Evolutionary conservation across 192 early-diverging fungal species (phyloP), one percentile per base, ranked within the genome.

Genomic region (Haplosporangium gracile): DNA sequence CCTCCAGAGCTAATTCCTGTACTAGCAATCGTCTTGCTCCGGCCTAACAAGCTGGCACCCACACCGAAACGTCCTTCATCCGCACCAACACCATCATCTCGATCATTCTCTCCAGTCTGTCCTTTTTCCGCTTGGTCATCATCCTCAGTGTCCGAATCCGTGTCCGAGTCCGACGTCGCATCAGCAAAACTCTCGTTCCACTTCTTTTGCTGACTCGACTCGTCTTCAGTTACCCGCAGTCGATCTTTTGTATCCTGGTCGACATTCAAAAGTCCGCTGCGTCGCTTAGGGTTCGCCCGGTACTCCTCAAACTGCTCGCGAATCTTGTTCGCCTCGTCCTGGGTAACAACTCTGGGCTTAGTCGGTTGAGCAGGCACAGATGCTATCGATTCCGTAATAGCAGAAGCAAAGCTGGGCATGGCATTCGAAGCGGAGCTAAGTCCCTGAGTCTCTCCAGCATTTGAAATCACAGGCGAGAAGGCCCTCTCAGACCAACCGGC

Each of bases 401-500:
- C 65, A 36, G 43, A 65, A 65, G 76, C 65, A 29, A 78, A 47
- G 15, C 70, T 68, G 3, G 60, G 24, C 65, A 83, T 51, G 24
- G 71, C 29, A 38, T 18, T 55, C 2, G 49, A 24, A 5, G 75
- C 9, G n/a, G 77, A 47, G 34, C 34, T 51, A 42, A 9, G 5
- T 8, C 29, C 60, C 4, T 49, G 53, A 38, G 15, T 24, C 8
- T 78, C 63, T 2, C 8, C 74, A 11, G 72, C 40, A 6, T 73
- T 85, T 6, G 75, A 65, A 8, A 86, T 42, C 55, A 86, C 74
- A 0, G 84, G 84, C 40, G 84, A 78, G 42, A 83, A 86, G 0
- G 84, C 55, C 29, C 84, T 45, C 45, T 86, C 84, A 10, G 84
- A 86, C 84, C 84, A 86, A 18, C 84, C 84, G 20, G 84, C 84